A percentile compares a stretch with the other conserved stretches of the same genome.
phyloP scores from a whole-genome alignment of 176 grass and related monocot genomes.

The Elymus sibiricus region DNA sequence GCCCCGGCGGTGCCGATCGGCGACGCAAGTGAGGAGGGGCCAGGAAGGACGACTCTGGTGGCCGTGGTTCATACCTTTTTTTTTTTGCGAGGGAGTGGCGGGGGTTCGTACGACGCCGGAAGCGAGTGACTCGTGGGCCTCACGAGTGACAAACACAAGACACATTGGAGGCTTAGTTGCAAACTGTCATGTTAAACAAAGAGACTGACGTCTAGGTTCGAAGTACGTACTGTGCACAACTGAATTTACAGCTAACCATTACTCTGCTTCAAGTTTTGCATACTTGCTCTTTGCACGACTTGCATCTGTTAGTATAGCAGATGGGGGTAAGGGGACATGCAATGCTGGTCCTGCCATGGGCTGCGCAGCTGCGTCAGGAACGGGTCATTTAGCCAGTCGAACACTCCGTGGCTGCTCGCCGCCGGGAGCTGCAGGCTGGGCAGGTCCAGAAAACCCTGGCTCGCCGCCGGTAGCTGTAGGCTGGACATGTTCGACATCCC shows the following conservation, averaged over 20 bases:
- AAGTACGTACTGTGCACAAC: not conserved
- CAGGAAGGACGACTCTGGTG: too few relatives aligned
- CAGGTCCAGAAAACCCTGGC: not conserved
- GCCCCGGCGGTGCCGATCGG: too few relatives aligned
- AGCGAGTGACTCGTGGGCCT: too few relatives aligned
- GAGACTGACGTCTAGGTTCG: not conserved
- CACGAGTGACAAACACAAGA: not conserved
- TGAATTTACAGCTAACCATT: not conserved
- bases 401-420: constrained; percentile 6
- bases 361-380: constrained; percentile 61
- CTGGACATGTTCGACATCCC: not conserved
- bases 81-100: too few relatives aligned
- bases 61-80: too few relatives aligned
- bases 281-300: not conserved
- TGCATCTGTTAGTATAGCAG: constrained; percentile 36
- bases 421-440: not conserved
- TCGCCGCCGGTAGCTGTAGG: not conserved
- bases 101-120: too few relatives aligned
- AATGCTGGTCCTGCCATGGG: constrained; percentile 64
- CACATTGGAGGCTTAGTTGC: not conserved
- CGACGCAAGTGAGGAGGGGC: too few relatives aligned
- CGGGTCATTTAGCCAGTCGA: constrained; percentile 67
- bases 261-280: not conserved
- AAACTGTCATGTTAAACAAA: not conserved
- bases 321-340: constrained; percentile 53